These are phyloP conservation scores for Exophiala dermatitidis DNA, from an alignment of 2,329 filamentous ascomycete species.

Conservation along the genomic window DNA sequence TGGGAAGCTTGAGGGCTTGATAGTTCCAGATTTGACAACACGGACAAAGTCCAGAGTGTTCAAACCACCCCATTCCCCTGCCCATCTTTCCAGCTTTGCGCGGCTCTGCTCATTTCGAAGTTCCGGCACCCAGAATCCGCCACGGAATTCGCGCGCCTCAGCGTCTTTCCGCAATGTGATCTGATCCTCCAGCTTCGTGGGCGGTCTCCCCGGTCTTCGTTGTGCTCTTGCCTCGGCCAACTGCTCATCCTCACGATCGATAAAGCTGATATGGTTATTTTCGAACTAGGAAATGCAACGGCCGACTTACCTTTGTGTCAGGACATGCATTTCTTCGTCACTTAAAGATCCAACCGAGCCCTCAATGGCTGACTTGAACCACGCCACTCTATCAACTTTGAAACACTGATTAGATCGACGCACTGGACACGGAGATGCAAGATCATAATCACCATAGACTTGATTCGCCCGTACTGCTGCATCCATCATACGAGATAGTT, in stretches of 20 bases:
- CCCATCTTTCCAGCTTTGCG: conserved; percentile 63
- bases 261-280: conserved; percentile 31
- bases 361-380: conserved; percentile 60
- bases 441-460: conserved; percentile 54
- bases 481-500: conserved; percentile 64
- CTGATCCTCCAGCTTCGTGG: conserved; percentile 68
- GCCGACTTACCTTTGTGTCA: conserved; percentile 53
- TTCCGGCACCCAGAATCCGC: conserved; percentile 76
- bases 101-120: conserved; percentile 61
- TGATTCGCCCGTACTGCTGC: conserved; percentile 66
- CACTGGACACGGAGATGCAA: background rate
- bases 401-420: background rate
- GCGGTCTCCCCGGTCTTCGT: conserved; percentile 74
- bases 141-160: conserved; percentile 72
- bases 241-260: conserved; percentile 34
- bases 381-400: conserved; percentile 59
- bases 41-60: conserved; percentile 70
- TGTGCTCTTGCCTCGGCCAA: conserved; percentile 48
- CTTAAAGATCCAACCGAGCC: conserved; percentile 31
- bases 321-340: conserved; percentile 37
- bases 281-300: background rate
- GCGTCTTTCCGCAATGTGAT: conserved; percentile 62
- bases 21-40: conserved; percentile 57
- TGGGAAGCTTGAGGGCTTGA: conserved; percentile 69
- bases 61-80: conserved; percentile 75